Percentiles rank a stretch among this genome's conserved stretches.
Conservation (phyloP, 148 eudicot species). For the Diospyros kaki region DNA sequence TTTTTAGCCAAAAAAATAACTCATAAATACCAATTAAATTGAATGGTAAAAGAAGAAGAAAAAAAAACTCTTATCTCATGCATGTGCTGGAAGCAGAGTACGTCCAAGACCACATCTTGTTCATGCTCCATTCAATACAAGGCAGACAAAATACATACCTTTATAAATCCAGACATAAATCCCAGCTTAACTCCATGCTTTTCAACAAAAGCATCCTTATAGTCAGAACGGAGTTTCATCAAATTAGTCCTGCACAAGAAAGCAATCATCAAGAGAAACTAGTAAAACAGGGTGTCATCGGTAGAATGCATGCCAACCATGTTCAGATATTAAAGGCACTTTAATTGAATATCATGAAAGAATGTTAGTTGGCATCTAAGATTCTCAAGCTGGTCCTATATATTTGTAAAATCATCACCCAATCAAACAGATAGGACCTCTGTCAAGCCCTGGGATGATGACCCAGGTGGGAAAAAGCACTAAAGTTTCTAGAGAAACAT, state of each 20-base stretch:
- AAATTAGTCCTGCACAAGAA: constrained; percentile 62
- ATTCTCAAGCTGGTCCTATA: background rate
- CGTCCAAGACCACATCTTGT: background rate
- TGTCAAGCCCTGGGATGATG: background rate
- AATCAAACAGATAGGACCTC: background rate
- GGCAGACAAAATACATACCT: constrained; percentile 30
- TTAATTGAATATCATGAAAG: background rate
- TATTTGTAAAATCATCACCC: background rate
- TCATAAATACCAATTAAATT: constrained; percentile 4
- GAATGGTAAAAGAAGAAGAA: background rate
- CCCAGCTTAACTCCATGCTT: constrained; percentile 95
- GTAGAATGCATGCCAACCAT: background rate
- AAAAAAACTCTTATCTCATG: background rate
- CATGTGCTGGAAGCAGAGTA: background rate
- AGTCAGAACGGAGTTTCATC: constrained; percentile 91
- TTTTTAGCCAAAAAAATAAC: background rate
- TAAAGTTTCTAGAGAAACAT: background rate
- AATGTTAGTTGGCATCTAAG: background rate
- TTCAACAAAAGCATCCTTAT: constrained; percentile 82
- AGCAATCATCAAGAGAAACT: background rate
- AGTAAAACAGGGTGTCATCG: background rate
- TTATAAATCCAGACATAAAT: constrained; percentile 88
- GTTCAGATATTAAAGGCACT: background rate
- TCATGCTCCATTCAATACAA: background rate
- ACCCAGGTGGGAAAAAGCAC: background rate